These are phyloP conservation scores for Sclerotiophoma versabilis DNA, from an alignment of 2,329 filamentous ascomycete species.

Conservation along the genomic window DNA sequence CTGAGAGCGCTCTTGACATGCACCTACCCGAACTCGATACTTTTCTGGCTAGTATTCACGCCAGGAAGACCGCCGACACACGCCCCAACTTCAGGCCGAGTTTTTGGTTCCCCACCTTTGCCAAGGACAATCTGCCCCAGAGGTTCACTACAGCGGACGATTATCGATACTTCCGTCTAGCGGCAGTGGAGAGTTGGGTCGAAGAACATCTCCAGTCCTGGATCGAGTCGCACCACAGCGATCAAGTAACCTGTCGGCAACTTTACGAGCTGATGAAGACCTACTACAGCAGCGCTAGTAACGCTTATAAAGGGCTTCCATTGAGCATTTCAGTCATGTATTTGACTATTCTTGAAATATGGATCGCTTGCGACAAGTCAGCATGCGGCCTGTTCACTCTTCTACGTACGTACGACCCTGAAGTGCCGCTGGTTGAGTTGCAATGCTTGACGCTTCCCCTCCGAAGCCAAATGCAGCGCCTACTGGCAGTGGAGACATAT, in stretches of 20 bases:
- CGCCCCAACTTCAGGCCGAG: conserved; percentile 21
- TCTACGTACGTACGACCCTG: conserved; percentile 57
- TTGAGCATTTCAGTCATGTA: conserved; percentile 62
- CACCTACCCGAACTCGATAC: conserved; percentile 23
- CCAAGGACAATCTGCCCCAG: conserved; percentile 15
- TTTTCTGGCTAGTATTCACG: conserved; percentile 21
- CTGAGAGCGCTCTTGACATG: conserved; percentile 27
- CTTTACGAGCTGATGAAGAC: conserved; percentile 21
- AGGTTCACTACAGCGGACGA: conserved; percentile 14
- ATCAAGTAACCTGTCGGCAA: conserved; percentile 32
- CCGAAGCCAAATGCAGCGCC: conserved; percentile 55
- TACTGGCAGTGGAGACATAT: conserved; percentile 59
- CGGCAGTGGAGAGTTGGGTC: conserved; percentile 61
- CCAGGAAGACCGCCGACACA: conserved; percentile 1
- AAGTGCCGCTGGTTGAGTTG: conserved; percentile 52
- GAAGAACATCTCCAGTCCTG: conserved; percentile 49
- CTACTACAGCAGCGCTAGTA: conserved; percentile 24
- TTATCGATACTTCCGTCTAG: conserved; percentile 54
- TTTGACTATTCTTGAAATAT: conserved; percentile 64
- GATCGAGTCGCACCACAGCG: conserved; percentile 40
- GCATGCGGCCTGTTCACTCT: conserved; percentile 51
- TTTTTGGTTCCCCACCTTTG: conserved; percentile 14
- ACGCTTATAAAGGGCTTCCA: conserved; percentile 52
- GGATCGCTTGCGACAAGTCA: conserved; percentile 63
- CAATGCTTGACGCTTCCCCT: conserved; percentile 57